Conservation (phyloP, 2,329 filamentous ascomycete species). For the Monosporascus cannonballus region DNA sequence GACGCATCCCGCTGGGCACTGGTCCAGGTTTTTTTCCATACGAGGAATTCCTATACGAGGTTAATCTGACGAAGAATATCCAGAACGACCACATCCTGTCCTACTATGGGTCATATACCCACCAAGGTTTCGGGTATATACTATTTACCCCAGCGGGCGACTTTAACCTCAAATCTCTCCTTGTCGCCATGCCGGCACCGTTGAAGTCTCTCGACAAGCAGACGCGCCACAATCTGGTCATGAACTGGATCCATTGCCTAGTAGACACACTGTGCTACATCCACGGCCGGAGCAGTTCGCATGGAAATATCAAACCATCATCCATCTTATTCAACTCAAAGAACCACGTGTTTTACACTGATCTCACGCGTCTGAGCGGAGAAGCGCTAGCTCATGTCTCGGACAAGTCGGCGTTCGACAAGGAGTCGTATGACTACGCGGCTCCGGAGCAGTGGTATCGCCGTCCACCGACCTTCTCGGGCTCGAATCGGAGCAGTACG, state of each 20-base stretch:
- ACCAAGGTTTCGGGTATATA: slow-evolving; percentile 57
- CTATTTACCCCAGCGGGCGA: slow-evolving; percentile 63
- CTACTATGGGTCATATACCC: slow-evolving; percentile 64
- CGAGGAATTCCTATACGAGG: slow-evolving; percentile 54
- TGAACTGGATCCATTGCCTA: slow-evolving; percentile 73
- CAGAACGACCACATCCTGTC: slow-evolving; percentile 65
- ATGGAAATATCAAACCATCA: slow-evolving; percentile 65
- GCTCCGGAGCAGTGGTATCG: slow-evolving; percentile 61
- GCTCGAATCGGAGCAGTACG: slow-evolving; percentile 23
- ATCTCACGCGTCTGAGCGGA: slow-evolving; percentile 46
- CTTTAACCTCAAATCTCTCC: slow-evolving; percentile 59
- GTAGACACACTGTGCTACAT: slow-evolving; percentile 62
- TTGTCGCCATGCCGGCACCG: slow-evolving; percentile 55
- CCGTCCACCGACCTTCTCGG: slow-evolving; percentile 29
- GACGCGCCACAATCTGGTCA: slow-evolving; percentile 51
- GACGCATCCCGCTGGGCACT: slow-evolving; percentile 48
- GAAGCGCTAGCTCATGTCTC: slow-evolving; percentile 34
- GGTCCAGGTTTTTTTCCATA: slow-evolving; percentile 37
- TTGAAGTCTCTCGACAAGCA: slow-evolving; percentile 58
- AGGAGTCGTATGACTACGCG: slow-evolving; percentile 66
- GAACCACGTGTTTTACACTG: slow-evolving; percentile 62
- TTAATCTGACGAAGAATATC: slow-evolving; percentile 51
- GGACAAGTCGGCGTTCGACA: slow-evolving; percentile 50
- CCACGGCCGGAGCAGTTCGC: slow-evolving; percentile 57
- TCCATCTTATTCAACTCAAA: slow-evolving; percentile 61